Conservation (phyloP, 73 alveolate genomes). For the Blepharisma japonicum region DNA sequence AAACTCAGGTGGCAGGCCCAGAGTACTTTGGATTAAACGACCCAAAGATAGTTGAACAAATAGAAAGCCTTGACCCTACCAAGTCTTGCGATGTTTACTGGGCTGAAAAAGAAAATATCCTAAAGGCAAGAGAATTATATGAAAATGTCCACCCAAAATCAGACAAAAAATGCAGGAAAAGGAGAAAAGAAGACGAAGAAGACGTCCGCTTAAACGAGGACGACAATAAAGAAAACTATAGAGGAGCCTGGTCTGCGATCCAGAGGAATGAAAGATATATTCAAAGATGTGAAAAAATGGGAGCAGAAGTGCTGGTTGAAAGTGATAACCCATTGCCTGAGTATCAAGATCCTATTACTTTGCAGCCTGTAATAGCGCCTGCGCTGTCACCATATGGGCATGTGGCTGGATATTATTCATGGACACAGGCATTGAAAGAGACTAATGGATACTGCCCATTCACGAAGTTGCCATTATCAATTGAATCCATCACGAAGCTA, state of each 20-base stretch:
- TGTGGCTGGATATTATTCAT: neutral
- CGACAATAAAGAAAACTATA: neutral
- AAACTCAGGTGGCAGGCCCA: conserved; percentile 7
- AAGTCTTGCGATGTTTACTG: neutral
- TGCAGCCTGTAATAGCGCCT: neutral
- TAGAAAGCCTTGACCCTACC: neutral
- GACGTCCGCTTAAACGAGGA: neutral
- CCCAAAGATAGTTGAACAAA: neutral
- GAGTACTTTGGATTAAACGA: conserved; percentile 6
- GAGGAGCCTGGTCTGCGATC: conserved; percentile 4
- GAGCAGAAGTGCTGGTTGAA: neutral
- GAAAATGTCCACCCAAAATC: neutral
- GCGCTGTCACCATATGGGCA: conserved; percentile 16
- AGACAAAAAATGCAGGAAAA: neutral
- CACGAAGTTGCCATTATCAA: neutral
- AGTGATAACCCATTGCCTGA: neutral
- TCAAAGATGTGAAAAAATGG: neutral
- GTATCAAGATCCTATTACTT: conserved; percentile 9
- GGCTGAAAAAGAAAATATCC: neutral
- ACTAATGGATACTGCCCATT: neutral
- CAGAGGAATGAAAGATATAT: conserved; percentile 3
- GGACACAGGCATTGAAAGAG: neutral
- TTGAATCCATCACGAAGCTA: neutral
- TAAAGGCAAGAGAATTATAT: neutral
- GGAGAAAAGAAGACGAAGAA: neutral